Conservation (phyloP, 306 rosid genomes). For the Trifolium pratense region DNA sequence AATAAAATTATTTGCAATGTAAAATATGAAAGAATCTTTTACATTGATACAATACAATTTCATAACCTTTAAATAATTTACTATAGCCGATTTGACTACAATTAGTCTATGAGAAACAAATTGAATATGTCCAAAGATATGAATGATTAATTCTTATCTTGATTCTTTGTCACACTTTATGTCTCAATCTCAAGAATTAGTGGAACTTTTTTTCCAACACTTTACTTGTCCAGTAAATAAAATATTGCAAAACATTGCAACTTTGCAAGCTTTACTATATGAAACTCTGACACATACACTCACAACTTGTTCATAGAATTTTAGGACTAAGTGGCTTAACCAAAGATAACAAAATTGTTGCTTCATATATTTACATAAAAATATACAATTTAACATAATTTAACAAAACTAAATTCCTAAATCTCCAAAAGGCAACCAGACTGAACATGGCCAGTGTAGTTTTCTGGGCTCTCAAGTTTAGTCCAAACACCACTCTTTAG, state of each 20-base stretch:
- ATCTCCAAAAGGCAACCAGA: slow-evolving; percentile 66
- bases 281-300: background rate
- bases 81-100: background rate
- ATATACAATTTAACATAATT: background rate
- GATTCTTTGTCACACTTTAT: background rate
- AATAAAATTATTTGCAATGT: no score
- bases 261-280: background rate
- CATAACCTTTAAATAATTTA: background rate
- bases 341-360: slow-evolving; percentile 32
- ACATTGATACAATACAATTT: no score
- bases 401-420: slow-evolving; percentile 12
- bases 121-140: background rate
- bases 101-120: background rate
- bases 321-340: slow-evolving; percentile 10
- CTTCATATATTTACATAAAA: background rate
- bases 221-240: background rate
- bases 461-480: slow-evolving; percentile 43
- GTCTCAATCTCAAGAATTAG: background rate
- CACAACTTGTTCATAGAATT: slow-evolving; percentile 1
- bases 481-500: slow-evolving; percentile 50
- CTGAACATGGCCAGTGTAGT: slow-evolving; percentile 61
- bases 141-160: slow-evolving; percentile 3
- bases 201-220: background rate
- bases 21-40: no score
- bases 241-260: background rate